phyloP scores from a whole-genome alignment of 768 basidiomycete species.

The Hericium rajendrae region DNA sequence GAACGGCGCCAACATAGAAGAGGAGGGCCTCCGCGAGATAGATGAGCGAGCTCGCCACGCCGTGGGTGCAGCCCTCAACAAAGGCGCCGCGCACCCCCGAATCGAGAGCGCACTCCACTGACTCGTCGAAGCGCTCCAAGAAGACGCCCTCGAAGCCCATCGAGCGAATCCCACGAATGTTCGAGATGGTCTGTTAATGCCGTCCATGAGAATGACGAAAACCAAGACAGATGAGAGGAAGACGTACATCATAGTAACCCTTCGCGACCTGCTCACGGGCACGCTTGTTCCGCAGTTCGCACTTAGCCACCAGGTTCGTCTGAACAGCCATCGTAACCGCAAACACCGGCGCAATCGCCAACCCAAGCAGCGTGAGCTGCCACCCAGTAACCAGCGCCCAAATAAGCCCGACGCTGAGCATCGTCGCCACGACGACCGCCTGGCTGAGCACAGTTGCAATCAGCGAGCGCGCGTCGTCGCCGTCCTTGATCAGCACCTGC shows the following conservation, averaged over 20 bases:
- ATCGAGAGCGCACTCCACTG: slow-evolving; percentile 47
- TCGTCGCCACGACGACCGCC: slow-evolving; percentile 59
- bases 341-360: slow-evolving; percentile 83
- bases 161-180: slow-evolving; percentile 77
- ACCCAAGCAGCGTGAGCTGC: slow-evolving; percentile 86
- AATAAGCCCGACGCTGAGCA: slow-evolving; percentile 74
- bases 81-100: slow-evolving; percentile 78
- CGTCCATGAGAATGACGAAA: neutral
- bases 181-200: slow-evolving; percentile 51
- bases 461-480: slow-evolving; percentile 76
- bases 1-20: slow-evolving; percentile 84
- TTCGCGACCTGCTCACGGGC: slow-evolving; percentile 80
- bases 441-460: slow-evolving; percentile 68
- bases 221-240: slow-evolving; percentile 2
- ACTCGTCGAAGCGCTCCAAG: slow-evolving; percentile 53
- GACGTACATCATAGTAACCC: slow-evolving; percentile 73
- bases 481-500: slow-evolving; percentile 78
- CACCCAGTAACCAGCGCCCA: slow-evolving; percentile 89
- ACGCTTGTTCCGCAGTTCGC: slow-evolving; percentile 73
- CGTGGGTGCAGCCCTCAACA: slow-evolving; percentile 76
- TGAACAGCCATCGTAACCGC: slow-evolving; percentile 66
- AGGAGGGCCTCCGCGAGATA: slow-evolving; percentile 86
- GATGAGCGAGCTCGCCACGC: slow-evolving; percentile 72
- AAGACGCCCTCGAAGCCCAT: slow-evolving; percentile 80
- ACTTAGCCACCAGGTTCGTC: slow-evolving; percentile 56